phyloP scores from a whole-genome alignment of 371 early-diverging fungal species.

The Modicella reniformis region DNA sequence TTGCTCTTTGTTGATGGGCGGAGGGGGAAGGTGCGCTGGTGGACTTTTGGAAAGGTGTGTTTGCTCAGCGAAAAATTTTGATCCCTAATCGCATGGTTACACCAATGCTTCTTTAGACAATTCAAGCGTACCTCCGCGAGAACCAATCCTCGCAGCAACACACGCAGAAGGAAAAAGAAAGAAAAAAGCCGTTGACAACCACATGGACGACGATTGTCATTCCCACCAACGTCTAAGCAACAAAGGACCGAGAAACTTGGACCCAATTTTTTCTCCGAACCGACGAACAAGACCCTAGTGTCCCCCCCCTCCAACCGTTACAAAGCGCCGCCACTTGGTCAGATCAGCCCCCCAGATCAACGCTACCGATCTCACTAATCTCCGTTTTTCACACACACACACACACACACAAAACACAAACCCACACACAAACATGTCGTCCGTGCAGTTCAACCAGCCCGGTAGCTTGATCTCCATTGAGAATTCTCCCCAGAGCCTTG shows the following conservation, averaged over 20 bases:
- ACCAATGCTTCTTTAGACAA: conserved; percentile 25
- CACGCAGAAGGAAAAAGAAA: not conserved
- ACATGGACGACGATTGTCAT: not conserved
- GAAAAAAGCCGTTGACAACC: conserved; percentile 9
- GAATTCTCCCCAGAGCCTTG: conserved; percentile 30
- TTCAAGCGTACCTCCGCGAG: not conserved
- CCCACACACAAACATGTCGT: conserved; percentile 37
- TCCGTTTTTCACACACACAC: not conserved
- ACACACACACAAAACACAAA: too few relatives aligned
- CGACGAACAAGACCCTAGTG: too few relatives aligned
- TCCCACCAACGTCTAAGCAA: conserved; percentile 5
- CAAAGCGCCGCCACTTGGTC: too few relatives aligned
- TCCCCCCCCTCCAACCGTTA: too few relatives aligned
- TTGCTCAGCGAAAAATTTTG: conserved; percentile 8
- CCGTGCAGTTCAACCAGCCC: conserved; percentile 46
- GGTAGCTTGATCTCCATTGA: conserved; percentile 36
- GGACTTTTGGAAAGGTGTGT: not conserved
- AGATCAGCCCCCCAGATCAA: not conserved
- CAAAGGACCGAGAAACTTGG: not conserved
- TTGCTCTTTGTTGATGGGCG: not conserved
- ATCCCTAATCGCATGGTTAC: conserved; percentile 30
- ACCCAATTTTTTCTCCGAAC: not conserved
- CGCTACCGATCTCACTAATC: not conserved
- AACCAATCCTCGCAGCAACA: not conserved
- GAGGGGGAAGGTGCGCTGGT: not conserved